A percentile compares a stretch with the other conserved stretches of the same genome.
phyloP scores from a whole-genome alignment of 192 early-diverging fungal genomes.

The Endogone sp. region DNA sequence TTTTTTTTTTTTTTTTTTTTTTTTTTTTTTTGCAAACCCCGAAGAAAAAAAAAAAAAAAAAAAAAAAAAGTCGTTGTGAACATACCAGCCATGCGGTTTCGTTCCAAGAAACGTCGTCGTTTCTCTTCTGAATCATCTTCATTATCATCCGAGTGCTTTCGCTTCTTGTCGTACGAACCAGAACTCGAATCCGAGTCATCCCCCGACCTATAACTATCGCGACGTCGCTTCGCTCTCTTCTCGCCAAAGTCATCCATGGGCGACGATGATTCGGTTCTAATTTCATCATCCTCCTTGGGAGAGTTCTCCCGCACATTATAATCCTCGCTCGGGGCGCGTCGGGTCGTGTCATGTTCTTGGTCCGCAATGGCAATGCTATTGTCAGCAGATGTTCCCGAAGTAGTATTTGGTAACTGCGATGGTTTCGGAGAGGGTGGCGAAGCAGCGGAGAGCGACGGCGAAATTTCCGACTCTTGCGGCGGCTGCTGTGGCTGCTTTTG shows the following conservation, averaged over 20 bases:
- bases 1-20: too few relatives aligned
- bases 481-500: background rate
- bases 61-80: too few relatives aligned
- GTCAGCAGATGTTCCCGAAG: background rate
- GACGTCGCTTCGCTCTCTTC: background rate
- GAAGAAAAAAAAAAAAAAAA: too few relatives aligned
- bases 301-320: background rate
- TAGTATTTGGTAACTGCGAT: background rate
- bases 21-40: too few relatives aligned
- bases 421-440: background rate
- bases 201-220: background rate
- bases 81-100: slow-evolving; percentile 3
- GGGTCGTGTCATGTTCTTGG: background rate
- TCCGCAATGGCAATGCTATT: background rate
- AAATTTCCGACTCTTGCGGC: background rate
- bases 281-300: background rate
- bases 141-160: background rate
- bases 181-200: background rate
- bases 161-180: background rate
- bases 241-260: background rate
- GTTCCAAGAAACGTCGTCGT: background rate
- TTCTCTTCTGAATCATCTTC: slow-evolving; percentile 1
- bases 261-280: background rate
- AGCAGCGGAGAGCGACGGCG: background rate
- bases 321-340: background rate